Base-by-base conservation (phyloP, 1,284 basidiomycete species). In the Leccinum colubrinum region DNA sequence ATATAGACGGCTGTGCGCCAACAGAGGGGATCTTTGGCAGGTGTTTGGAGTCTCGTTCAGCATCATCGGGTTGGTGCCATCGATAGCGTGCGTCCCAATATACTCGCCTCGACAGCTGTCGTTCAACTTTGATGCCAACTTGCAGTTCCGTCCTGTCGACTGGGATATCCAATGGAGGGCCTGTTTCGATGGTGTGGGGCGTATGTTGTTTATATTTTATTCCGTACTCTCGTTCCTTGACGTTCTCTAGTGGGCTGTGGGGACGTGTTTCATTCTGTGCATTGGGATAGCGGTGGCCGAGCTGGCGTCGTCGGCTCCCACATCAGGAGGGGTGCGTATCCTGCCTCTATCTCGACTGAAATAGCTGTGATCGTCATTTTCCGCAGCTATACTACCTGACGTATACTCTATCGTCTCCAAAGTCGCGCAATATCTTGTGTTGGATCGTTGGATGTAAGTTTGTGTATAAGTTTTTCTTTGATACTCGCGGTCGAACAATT, bases 261-360 rank as follows among this genome's bases (percentile, higher is more conserved):
- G 82, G 3, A 80, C 81, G 56, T 64, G 83, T 54, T 86, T 88
- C 68, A 81, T 89, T 59, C 64, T 11, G 22, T 22, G 22, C 48
- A 83, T 92, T 22, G 89, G 85, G 0, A 76, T 91, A 64, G 79
- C 87, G 3, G 83, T 93, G 79, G 90, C 82, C 1, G 90, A 92
- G 66, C 78, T 91, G 6, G 88, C 83, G 0, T 89, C 86, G 11
- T 86, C 88, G 4, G 89, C 88, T n/a, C 87, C 87, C 4, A 83
- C 90, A 35, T 80, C 76, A 6, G 80, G 78, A 17, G 80, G 80
- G 27, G 70, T 70, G 48, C 30, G 65, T 53, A 3, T 30, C 25
- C 8, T 33, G 52, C 9, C n/a, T 53, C n/a, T 17, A 17, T n/a
- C 20, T 33, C 27, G n/a, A 33, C 2, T 30, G 6, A 17, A 4